A percentile compares a stretch with the other conserved stretches of the same genome.
phyloP scores from a whole-genome alignment of 768 basidiomycete species.

The Leccinum rimulosum region DNA sequence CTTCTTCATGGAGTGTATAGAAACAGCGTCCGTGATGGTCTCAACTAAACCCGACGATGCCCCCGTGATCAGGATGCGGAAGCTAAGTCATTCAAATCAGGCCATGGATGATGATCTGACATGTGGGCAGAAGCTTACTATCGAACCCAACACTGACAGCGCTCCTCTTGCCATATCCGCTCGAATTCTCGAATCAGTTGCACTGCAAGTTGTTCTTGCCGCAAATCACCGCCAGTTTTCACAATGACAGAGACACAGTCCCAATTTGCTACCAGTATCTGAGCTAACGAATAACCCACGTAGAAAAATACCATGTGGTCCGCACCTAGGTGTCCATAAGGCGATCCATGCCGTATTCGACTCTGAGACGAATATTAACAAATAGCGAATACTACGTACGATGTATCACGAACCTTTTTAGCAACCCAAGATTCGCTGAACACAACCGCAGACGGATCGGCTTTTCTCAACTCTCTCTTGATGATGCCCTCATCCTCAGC shows the following conservation, averaged over 20 bases:
- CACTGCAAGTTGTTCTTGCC: constrained; percentile 96
- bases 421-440: constrained; percentile 94
- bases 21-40: constrained; percentile 97
- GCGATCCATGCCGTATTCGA: constrained; percentile 88
- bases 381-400: neutral
- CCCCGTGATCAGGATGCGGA: constrained; percentile 94
- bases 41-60: constrained; percentile 92
- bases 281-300: constrained; percentile 6
- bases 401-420: constrained; percentile 66
- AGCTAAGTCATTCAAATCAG: constrained; percentile 47
- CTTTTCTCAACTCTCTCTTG: constrained; percentile 87
- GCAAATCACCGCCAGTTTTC: constrained; percentile 94
- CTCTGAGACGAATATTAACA: constrained; percentile 38
- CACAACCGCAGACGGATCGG: constrained; percentile 92
- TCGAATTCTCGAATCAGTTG: constrained; percentile 93
- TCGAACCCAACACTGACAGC: constrained; percentile 89
- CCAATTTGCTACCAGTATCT: constrained; percentile 55
- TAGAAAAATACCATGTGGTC: constrained; percentile 13
- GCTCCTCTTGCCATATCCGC: constrained; percentile 93
- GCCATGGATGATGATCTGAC: neutral
- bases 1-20: constrained; percentile 99
- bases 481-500: constrained; percentile 94
- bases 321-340: constrained; percentile 91
- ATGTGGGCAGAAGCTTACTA: constrained; percentile 51
- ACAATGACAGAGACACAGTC: constrained; percentile 97